These are phyloP conservation scores for Aphanomyces stellatus DNA, from an alignment of 352 stramenopile species.

Conservation along the genomic window DNA sequence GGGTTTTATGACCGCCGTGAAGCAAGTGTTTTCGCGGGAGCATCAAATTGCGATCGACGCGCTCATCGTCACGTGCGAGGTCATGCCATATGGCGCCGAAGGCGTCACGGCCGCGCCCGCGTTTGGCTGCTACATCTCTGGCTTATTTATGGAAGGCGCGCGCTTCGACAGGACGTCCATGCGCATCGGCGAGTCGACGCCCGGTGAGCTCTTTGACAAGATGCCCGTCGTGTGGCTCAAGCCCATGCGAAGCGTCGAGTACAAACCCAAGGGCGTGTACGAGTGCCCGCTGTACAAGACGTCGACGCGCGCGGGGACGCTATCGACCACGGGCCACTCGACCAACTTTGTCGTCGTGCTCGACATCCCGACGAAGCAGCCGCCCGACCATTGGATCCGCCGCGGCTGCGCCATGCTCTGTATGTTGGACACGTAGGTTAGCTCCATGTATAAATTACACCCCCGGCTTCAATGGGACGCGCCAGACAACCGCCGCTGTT, in stretches of 20 bases:
- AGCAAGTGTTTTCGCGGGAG: constrained; percentile 88
- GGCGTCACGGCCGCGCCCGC: constrained; percentile 44
- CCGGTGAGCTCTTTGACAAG: constrained; percentile 82
- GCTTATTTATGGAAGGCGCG: constrained; percentile 92
- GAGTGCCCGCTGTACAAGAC: constrained; percentile 92
- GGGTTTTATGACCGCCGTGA: constrained; percentile 92
- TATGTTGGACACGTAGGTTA: constrained; percentile 86
- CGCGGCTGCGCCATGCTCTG: constrained; percentile 90
- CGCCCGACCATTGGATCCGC: constrained; percentile 88
- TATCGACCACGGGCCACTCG: constrained; percentile 90
- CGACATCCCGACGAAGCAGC: constrained; percentile 75
- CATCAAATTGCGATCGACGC: constrained; percentile 90
- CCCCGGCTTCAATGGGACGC: background rate
- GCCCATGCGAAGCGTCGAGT: constrained; percentile 63
- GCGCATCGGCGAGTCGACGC: constrained; percentile 83
- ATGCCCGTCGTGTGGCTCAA: constrained; percentile 91
- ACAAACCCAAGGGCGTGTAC: constrained; percentile 72
- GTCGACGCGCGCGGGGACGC: constrained; percentile 81
- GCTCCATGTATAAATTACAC: constrained; percentile 12
- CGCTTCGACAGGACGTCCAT: constrained; percentile 69
- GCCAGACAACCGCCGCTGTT: background rate
- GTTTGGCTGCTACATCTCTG: constrained; percentile 91
- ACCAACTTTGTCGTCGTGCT: constrained; percentile 91
- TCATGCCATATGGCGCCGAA: constrained; percentile 68
- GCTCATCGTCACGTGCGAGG: constrained; percentile 75